phyloP scores from a whole-genome alignment of 2,329 filamentous ascomycete genomes.

The Chrysosporium keratinophilum region DNA sequence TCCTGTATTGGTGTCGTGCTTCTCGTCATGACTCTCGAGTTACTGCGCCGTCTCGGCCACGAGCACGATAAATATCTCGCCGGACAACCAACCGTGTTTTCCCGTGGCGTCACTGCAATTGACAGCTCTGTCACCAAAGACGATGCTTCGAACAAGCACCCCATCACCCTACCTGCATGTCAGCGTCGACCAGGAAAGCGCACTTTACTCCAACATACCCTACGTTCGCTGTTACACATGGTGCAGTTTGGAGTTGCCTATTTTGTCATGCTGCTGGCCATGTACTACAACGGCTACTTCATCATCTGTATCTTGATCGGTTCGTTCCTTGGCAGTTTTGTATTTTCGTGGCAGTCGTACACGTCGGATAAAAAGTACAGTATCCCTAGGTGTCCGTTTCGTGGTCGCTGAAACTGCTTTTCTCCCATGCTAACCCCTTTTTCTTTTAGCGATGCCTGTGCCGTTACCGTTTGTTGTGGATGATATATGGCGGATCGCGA shows the following conservation, averaged over 20 bases:
- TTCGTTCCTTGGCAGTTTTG: constrained; percentile 58
- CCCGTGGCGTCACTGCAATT: background rate
- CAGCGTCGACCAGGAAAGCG: constrained; percentile 39
- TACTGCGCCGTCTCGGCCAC: constrained; percentile 57
- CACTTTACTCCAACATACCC: constrained; percentile 53
- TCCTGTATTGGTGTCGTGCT: constrained; percentile 67
- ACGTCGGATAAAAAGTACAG: constrained; percentile 19
- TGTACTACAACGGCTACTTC: constrained; percentile 62
- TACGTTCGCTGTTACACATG: constrained; percentile 58
- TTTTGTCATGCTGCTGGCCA: constrained; percentile 60
- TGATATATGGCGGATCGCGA: background rate
- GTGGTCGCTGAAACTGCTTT: background rate
- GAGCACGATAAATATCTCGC: constrained; percentile 63
- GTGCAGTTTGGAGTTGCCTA: constrained; percentile 65
- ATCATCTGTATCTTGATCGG: constrained; percentile 75
- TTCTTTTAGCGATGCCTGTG: constrained; percentile 11
- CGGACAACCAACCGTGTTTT: constrained; percentile 37
- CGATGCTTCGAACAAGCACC: background rate
- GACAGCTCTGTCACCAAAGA: background rate
- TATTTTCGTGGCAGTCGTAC: constrained; percentile 58
- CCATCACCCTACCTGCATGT: constrained; percentile 1
- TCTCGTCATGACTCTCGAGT: constrained; percentile 63
- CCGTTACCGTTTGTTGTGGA: constrained; percentile 14
- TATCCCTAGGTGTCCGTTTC: background rate
- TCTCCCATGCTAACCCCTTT: constrained; percentile 7